Percentiles rank a stretch among this genome's conserved stretches.
These are phyloP conservation scores for Mrakia blollopis DNA, from an alignment of 768 basidiomycete species.

Conservation along the genomic window DNA sequence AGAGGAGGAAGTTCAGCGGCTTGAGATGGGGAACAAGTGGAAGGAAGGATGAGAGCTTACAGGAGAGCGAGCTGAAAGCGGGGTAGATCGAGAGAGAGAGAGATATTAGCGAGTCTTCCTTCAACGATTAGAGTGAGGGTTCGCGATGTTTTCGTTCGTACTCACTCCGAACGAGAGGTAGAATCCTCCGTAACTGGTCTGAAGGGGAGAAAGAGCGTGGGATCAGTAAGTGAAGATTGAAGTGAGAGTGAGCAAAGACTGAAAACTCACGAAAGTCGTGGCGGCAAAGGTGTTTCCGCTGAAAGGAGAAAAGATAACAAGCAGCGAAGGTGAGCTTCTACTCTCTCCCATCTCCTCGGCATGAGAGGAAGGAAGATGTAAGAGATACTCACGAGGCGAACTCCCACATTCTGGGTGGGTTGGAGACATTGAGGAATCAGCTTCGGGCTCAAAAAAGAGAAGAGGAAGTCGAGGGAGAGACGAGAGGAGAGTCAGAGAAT, in stretches of 20 bases:
- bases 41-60: too few species aligned
- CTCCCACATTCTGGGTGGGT: neutral
- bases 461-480: too few species aligned
- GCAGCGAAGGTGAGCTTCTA: neutral
- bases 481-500: too few species aligned
- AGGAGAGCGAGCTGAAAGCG: too few species aligned
- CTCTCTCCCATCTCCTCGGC: too few species aligned
- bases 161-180: neutral
- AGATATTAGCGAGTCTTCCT: too few species aligned
- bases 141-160: too few species aligned
- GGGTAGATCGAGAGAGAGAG: too few species aligned
- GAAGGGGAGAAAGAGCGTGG: neutral
- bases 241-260: neutral
- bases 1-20: too few species aligned
- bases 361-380: neutral
- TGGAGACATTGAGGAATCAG: neutral
- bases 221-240: neutral
- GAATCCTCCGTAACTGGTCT: neutral
- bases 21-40: too few species aligned
- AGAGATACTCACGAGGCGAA: neutral
- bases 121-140: too few species aligned
- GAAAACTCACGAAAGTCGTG: neutral
- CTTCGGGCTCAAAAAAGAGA: neutral
- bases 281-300: conserved; percentile 5
- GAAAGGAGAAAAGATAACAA: neutral